Conservation (phyloP, 2,329 filamentous ascomycete genomes). For the Fusarium sp. region DNA sequence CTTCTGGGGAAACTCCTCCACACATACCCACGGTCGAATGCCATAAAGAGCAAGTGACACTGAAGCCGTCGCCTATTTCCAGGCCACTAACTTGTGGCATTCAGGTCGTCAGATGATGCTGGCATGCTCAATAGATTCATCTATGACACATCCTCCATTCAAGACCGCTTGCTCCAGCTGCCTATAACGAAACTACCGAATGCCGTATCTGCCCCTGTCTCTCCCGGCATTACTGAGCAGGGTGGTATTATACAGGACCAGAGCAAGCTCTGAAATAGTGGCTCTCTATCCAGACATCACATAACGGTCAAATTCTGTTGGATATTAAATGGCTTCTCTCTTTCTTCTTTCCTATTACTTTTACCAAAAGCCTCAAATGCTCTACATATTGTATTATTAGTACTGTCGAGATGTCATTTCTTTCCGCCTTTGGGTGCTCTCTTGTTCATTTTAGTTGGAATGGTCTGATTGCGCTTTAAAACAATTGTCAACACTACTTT, state of each 20-base stretch:
- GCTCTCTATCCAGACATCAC: neutral
- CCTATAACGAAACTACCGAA: fast-evolving
- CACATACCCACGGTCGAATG: fast-evolving
- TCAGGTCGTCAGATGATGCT: neutral
- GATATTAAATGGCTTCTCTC: no score
- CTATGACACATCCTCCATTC: slow-evolving; percentile 14
- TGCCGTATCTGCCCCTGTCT: fast-evolving
- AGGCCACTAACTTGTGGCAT: neutral
- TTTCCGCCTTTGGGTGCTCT: neutral
- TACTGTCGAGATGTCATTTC: neutral
- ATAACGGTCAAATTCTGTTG: neutral
- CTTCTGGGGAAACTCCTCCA: fast-evolving
- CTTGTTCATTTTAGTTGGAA: neutral
- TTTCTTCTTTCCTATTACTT: neutral
- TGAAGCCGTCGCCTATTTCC: neutral
- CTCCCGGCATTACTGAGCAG: neutral
- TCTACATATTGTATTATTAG: neutral
- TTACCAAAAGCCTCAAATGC: neutral
- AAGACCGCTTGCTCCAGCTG: slow-evolving; percentile 13
- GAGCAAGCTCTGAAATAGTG: neutral
- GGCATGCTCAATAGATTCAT: slow-evolving; percentile 18
- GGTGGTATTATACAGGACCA: neutral
- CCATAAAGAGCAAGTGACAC: neutral
- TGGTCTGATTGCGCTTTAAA: neutral
- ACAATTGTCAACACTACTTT: neutral